Conservation (phyloP, 495 filamentous ascomycete genomes). For the Pyronema domesticum region DNA sequence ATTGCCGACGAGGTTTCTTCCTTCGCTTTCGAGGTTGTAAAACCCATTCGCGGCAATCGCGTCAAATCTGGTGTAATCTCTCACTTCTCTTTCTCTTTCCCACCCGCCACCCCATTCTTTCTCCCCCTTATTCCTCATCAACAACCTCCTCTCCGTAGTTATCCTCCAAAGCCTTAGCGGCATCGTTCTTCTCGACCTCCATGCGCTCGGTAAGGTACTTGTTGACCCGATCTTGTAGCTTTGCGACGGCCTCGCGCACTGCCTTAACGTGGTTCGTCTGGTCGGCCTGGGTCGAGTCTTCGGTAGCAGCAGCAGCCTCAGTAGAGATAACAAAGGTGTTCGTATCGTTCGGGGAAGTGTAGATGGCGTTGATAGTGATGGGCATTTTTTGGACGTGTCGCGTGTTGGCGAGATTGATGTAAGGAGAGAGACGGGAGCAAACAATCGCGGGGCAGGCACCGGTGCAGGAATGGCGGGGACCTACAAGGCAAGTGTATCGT, state of each 20-base stretch:
- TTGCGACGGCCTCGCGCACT: constrained; percentile 41
- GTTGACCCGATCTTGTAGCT: constrained; percentile 62
- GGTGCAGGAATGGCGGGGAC: too few relatives aligned
- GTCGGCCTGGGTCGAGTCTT: constrained; percentile 28
- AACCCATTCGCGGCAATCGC: too few relatives aligned
- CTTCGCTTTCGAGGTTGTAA: too few relatives aligned
- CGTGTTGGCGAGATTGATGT: too few relatives aligned
- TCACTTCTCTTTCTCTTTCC: constrained; percentile 48
- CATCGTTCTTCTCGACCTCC: constrained; percentile 46
- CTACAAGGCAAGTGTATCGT: too few relatives aligned
- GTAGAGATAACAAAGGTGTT: constrained; percentile 29
- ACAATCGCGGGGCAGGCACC: too few relatives aligned
- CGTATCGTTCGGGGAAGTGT: constrained; percentile 37
- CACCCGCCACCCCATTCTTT: constrained; percentile 61
- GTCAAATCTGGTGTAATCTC: constrained; percentile 8
- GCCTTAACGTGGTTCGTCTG: constrained; percentile 50
- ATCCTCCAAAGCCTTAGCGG: constrained; percentile 30
- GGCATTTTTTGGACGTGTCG: constrained; percentile 5
- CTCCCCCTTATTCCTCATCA: constrained; percentile 32
- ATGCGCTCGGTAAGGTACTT: constrained; percentile 66
- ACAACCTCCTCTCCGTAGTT: constrained; percentile 26
- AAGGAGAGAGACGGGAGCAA: too few relatives aligned
- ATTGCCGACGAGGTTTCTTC: too few relatives aligned
- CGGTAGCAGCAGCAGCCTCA: constrained; percentile 26
- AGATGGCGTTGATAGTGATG: constrained; percentile 31